These are phyloP conservation scores for Vigna unguiculata DNA, from an alignment of 306 rosid species.

Conservation along the genomic window DNA sequence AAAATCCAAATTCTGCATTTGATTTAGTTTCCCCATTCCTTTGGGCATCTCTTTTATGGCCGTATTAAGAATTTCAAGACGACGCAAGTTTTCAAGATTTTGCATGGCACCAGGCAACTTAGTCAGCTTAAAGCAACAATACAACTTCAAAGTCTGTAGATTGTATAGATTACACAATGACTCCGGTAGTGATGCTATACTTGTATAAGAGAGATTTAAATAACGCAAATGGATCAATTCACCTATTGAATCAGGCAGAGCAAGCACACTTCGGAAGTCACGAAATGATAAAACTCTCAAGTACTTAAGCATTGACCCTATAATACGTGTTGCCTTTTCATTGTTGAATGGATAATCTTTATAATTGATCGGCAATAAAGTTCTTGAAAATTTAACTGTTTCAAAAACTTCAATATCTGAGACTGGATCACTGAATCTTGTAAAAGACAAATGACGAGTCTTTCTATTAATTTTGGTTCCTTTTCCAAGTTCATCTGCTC, in stretches of 20 bases:
- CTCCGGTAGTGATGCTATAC: not conserved
- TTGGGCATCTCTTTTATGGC: not conserved
- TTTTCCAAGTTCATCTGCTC: not conserved
- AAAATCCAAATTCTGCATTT: not conserved
- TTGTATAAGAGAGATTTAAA: not conserved
- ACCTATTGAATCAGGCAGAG: not conserved
- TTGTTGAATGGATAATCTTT: not conserved
- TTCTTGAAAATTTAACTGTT: not conserved
- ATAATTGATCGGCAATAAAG: not conserved
- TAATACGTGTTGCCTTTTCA: not conserved
- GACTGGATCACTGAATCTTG: not conserved
- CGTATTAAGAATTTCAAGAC: not conserved
- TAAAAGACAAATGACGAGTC: constrained; percentile 4
- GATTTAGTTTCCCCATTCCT: not conserved
- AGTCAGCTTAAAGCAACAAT: fast-evolving
- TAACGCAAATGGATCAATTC: not conserved
- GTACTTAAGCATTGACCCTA: not conserved
- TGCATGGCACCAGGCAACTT: not conserved
- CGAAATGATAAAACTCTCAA: not conserved
- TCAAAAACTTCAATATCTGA: not conserved
- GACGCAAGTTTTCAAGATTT: not conserved
- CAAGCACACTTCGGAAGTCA: not conserved
- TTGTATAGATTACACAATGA: not conserved
- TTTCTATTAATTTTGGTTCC: not conserved
- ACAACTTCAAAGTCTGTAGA: not conserved